Evolutionary conservation across 129 eudicot species (phyloP).

Genomic region (Daucus carota): DH1_v3.0 NC_030386.2:19668501-19669000

Average conservation of each 20-base stretch:
- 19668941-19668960: not conserved
- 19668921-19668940: too few species aligned
- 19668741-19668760: not conserved
- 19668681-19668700: not conserved
- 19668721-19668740: not conserved
- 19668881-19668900: too few species aligned
- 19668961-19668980: not conserved
- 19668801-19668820: not conserved
- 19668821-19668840: not conserved
- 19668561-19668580: not conserved
- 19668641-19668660: not conserved
- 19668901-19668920: not conserved
- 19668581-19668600: not conserved
- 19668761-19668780: not conserved
- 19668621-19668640: not conserved
- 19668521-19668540: not conserved
- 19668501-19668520: not conserved
- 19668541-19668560: not conserved
- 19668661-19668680: not conserved
- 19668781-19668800: not conserved
- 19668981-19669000: not conserved
- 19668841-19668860: not conserved
- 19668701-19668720: not conserved
- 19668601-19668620: not conserved
- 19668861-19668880: not conserved